phyloP scores from a whole-genome alignment of 805 yeast genomes.

The Priceomyces fermenticarens region DNA sequence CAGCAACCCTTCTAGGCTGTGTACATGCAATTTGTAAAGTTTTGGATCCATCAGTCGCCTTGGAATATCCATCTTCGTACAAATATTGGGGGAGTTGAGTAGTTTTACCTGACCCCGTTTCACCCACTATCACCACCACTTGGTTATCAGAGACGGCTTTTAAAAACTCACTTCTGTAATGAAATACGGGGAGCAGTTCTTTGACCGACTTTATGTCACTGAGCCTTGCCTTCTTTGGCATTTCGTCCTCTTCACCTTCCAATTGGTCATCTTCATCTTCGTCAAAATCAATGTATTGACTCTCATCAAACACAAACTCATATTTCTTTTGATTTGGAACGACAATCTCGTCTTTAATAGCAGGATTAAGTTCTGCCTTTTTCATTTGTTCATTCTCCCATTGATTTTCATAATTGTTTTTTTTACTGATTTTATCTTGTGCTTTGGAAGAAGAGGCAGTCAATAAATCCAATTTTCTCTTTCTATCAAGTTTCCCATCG shows the following conservation, averaged over 20 bases:
- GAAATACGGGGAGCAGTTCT: conserved; percentile 71
- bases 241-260: conserved; percentile 10
- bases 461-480: conserved; percentile 52
- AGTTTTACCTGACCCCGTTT: conserved; percentile 93
- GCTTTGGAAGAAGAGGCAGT: conserved; percentile 16
- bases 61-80: conserved; percentile 75
- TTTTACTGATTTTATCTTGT: conserved; percentile 13
- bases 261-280: conserved; percentile 16
- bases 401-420: conserved; percentile 24
- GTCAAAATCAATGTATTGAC: conserved; percentile 39
- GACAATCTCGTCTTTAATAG: conserved; percentile 38
- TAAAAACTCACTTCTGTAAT: conserved; percentile 57
- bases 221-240: not conserved
- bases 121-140: conserved; percentile 74
- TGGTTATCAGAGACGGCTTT: conserved; percentile 61
- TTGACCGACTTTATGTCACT: conserved; percentile 47
- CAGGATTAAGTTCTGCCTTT: conserved; percentile 33
- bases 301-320: conserved; percentile 73
- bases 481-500: conserved; percentile 51
- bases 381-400: conserved; percentile 57
- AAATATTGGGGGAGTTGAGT: conserved; percentile 90
- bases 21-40: conserved; percentile 69
- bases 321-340: conserved; percentile 48
- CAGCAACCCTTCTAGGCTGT: conserved; percentile 95
- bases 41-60: conserved; percentile 27